A percentile compares a stretch with the other conserved stretches of the same genome.
These are phyloP conservation scores for Murraya koenigii DNA, from an alignment of 345 rosid genomes.

Conservation along the genomic window DNA sequence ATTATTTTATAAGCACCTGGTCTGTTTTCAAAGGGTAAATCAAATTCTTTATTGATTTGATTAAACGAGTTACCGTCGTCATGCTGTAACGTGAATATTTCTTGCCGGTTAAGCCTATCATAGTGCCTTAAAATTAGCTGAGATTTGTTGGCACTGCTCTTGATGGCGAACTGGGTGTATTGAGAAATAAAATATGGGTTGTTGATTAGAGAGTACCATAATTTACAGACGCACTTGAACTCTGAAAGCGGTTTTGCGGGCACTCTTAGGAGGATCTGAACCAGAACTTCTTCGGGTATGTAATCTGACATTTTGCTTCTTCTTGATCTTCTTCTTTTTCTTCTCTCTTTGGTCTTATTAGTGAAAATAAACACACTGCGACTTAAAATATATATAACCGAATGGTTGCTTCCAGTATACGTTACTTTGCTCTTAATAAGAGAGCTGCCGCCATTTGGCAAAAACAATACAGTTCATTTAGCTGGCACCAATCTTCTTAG, in stretches of 20 bases:
- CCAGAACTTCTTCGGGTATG: not conserved
- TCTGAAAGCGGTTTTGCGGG: not conserved
- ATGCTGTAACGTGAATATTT: not conserved
- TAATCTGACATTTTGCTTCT: conserved; percentile 1
- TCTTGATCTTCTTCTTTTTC: not conserved
- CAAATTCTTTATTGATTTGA: too few species aligned
- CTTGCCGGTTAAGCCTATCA: not conserved
- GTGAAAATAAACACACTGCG: too few species aligned
- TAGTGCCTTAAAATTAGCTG: not conserved
- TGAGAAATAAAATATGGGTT: not conserved
- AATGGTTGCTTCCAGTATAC: too few species aligned
- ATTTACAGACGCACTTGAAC: conserved; percentile 1
- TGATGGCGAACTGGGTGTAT: not conserved
- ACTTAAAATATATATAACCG: too few species aligned
- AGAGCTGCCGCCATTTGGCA: too few species aligned
- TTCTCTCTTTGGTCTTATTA: not conserved
- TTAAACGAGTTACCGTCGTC: not conserved
- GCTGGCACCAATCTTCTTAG: too few species aligned
- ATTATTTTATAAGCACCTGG: not conserved
- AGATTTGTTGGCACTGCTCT: not conserved
- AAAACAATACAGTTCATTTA: too few species aligned
- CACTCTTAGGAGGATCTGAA: not conserved
- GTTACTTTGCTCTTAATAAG: too few species aligned
- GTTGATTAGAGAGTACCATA: conserved; percentile 2
- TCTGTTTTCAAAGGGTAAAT: not conserved